Percentiles rank a stretch among this genome's conserved stretches.
These are phyloP conservation scores for Ascochyta koolunga DNA, from an alignment of 2,329 filamentous ascomycete genomes.

Conservation along the genomic window DNA sequence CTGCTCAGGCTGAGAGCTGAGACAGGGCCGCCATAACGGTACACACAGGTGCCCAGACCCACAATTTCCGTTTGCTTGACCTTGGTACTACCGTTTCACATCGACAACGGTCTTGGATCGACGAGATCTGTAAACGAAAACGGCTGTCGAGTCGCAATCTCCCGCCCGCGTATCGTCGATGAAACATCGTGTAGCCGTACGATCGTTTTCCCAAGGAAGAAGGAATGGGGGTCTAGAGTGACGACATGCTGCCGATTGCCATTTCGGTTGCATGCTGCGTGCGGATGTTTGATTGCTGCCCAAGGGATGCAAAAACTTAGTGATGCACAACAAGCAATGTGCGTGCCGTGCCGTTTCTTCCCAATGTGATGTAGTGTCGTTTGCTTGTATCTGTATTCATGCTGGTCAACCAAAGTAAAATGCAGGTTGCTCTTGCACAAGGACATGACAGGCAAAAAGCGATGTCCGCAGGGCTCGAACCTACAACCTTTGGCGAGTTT, in stretches of 20 bases:
- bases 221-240: neutral
- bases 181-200: constrained; percentile 5
- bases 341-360: neutral
- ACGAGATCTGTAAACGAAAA: neutral
- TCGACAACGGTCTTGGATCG: constrained; percentile 15
- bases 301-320: neutral
- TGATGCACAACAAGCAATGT: neutral
- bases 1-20: neutral
- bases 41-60: constrained; percentile 12
- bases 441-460: neutral
- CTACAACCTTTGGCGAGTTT: constrained; percentile 32
- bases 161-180: constrained; percentile 8
- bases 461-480: constrained; percentile 18
- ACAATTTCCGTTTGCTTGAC: constrained; percentile 2
- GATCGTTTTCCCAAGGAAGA: constrained; percentile 1
- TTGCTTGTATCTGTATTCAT: no score
- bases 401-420: no score
- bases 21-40: neutral
- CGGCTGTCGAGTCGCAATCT: constrained; percentile 17
- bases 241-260: constrained; percentile 17
- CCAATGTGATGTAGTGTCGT: no score
- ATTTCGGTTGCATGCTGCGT: constrained; percentile 8
- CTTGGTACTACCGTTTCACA: constrained; percentile 19
- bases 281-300: neutral
- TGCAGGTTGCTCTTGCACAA: no score